phyloP scores from a whole-genome alignment of 1,284 basidiomycete genomes.

The Anthracocystis setariae region DNA sequence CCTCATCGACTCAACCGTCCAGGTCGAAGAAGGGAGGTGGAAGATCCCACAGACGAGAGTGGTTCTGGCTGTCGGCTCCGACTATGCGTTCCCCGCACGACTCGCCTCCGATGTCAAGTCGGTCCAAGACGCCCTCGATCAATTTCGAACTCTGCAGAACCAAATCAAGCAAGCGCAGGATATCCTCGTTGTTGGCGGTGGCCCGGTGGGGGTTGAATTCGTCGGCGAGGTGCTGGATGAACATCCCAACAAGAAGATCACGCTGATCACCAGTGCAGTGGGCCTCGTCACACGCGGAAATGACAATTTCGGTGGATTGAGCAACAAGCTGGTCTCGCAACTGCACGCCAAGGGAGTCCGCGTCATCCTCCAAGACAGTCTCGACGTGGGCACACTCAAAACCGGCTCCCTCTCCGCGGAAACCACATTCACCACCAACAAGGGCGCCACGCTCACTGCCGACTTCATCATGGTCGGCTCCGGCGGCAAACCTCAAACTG shows the following conservation, averaged over 20 bases:
- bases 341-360: constrained; percentile 66
- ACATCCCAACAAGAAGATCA: constrained; percentile 57
- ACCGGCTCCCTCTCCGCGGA: constrained; percentile 10
- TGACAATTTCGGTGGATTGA: constrained; percentile 42
- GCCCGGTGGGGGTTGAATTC: constrained; percentile 70
- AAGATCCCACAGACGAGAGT: constrained; percentile 28
- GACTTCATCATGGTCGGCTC: constrained; percentile 70
- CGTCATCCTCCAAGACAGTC: constrained; percentile 37
- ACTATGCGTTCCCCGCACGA: constrained; percentile 36
- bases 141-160: constrained; percentile 30
- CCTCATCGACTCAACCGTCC: constrained; percentile 1
- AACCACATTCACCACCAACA: constrained; percentile 26
- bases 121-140: constrained; percentile 23
- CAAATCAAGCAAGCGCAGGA: constrained; percentile 33
- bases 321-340: constrained; percentile 43
- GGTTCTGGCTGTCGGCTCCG: constrained; percentile 37
- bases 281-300: constrained; percentile 31
- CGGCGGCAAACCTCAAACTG: constrained; percentile 69
- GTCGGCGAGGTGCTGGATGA: constrained; percentile 64
- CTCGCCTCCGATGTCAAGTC: constrained; percentile 3
- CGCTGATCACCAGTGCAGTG: constrained; percentile 60
- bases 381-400: constrained; percentile 54
- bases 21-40: not conserved
- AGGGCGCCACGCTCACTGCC: constrained; percentile 47
- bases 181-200: constrained; percentile 60